Evolutionary conservation across 2,329 filamentous ascomycete species (phyloP), one percentile per base, ranked within the genome.

Genomic region (Trichophyton simii): DNA sequence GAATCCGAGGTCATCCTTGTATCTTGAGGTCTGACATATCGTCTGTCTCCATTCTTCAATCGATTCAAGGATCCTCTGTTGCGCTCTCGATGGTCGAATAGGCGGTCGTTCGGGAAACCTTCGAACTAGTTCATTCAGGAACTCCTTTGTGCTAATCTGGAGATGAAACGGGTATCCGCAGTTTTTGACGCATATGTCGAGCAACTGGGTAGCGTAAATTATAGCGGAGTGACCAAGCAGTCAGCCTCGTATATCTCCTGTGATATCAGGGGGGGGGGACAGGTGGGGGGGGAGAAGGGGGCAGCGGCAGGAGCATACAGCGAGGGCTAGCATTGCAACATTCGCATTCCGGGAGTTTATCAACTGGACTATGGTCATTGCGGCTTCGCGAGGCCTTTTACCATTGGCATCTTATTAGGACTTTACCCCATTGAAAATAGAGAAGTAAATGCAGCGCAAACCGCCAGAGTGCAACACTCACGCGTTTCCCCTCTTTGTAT

Each of bases 151-250:
- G 75, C 89, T 91, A 72, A 99, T 96, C 76, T 99, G 94, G 62
- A 99, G 85, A 72, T 99, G 94, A 76, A 99, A 99, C 0, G 94
- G 91, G 73, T 99, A 99, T 69, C 94, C 94, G 81, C 94, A 99
- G 78, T 99, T 99, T 80, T 99, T 99, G 76, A 97, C 94, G 76
- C 94, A 97, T 65, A 97, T 97, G 74, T 99, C 94, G 72, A 99
- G 88, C 67, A 99, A 84, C 78, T 87, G 69, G 62, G 72, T 58
- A 13, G 44, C 42, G 44, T 8, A 57, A n/a, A 15, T 31, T 2
- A 41, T 1, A 38, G 5, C 8, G 8, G 54, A 18, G 54, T 1
- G 28, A 36, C 6, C 8, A 28, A 18, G 7, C 15, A 8, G 54
- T 57, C 25, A 57, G 52, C 34, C 15, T 38, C 8, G 7, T 36